Evolutionary conservation across 2,329 filamentous ascomycete genomes (phyloP).

Genomic region (Fusarium clavum): DNA sequence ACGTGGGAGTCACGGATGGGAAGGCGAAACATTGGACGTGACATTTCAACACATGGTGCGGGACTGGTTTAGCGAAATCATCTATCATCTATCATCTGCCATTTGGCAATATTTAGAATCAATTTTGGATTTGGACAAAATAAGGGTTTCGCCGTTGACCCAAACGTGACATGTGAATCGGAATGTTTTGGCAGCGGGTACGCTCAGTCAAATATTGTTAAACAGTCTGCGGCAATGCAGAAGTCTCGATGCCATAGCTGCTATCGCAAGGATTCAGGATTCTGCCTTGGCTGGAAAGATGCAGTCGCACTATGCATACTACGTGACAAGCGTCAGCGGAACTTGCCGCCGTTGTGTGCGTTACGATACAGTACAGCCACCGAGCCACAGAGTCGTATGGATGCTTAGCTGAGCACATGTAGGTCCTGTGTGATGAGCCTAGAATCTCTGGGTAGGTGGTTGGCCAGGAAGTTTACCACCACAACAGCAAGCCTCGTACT

Average conservation of each 20-base stretch:
- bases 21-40: conserved; percentile 44
- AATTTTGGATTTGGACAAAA: conserved; percentile 10
- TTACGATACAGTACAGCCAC: conserved; percentile 3
- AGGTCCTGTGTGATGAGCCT: conserved; percentile 14
- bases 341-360: conserved; percentile 23
- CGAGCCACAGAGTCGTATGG: conserved; percentile 9
- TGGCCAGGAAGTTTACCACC: conserved; percentile 32
- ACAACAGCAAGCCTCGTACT: conserved; percentile 16
- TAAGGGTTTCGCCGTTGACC: neutral
- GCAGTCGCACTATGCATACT: conserved; percentile 21
- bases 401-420: neutral
- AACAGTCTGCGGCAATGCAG: neutral
- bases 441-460: conserved; percentile 3
- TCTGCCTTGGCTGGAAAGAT: conserved; percentile 33
- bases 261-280: neutral
- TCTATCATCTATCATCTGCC: conserved; percentile 27
- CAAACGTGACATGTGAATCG: neutral
- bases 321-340: conserved; percentile 27
- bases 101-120: conserved; percentile 29
- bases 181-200: neutral
- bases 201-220: neutral
- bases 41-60: conserved; percentile 48
- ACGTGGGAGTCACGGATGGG: conserved; percentile 43
- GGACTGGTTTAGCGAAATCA: conserved; percentile 32
- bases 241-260: conserved; percentile 2